These are phyloP conservation scores for Hyaloscypha finlandica DNA, from an alignment of 495 filamentous ascomycete species.

Conservation along the genomic window DNA sequence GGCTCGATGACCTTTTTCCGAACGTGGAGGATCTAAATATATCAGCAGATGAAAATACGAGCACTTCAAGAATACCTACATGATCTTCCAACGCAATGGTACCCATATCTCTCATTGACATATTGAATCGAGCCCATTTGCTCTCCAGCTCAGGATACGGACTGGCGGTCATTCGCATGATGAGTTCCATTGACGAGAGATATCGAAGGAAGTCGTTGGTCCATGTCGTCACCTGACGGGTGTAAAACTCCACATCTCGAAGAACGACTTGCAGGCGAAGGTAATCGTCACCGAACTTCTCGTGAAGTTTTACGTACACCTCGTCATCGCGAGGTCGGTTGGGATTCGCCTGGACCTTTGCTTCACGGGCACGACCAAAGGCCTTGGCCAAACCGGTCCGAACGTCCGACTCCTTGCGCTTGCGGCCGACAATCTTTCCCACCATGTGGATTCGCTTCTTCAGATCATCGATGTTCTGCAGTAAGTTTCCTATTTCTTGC, in stretches of 20 bases:
- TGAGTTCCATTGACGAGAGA: slow-evolving; percentile 67
- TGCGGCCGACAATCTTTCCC: slow-evolving; percentile 78
- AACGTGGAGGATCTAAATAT: slow-evolving; percentile 65
- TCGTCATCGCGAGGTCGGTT: slow-evolving; percentile 77
- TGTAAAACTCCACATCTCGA: slow-evolving; percentile 88
- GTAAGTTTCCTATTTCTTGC: slow-evolving; percentile 66
- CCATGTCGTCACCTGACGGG: slow-evolving; percentile 63
- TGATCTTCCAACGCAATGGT: slow-evolving; percentile 80
- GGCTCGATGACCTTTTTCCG: slow-evolving; percentile 84
- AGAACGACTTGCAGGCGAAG: slow-evolving; percentile 87
- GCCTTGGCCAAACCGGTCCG: slow-evolving; percentile 79
- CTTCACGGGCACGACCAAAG: slow-evolving; percentile 65
- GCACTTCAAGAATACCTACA: slow-evolving; percentile 52
- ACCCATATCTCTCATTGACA: slow-evolving; percentile 78
- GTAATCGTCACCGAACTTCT: slow-evolving; percentile 83
- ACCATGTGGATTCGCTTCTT: slow-evolving; percentile 91
- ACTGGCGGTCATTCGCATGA: slow-evolving; percentile 58
- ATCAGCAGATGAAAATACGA: slow-evolving; percentile 21
- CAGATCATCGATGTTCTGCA: slow-evolving; percentile 84
- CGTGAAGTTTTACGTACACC: slow-evolving; percentile 71
- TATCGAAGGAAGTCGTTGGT: slow-evolving; percentile 74
- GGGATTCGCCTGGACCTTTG: slow-evolving; percentile 52
- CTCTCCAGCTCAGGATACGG: slow-evolving; percentile 79
- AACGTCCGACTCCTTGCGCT: slow-evolving; percentile 89
- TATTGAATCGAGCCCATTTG: slow-evolving; percentile 86